These are phyloP conservation scores for Ligustrum vulgare DNA, from an alignment of 257 asterid species.

Conservation along the genomic window DNA sequence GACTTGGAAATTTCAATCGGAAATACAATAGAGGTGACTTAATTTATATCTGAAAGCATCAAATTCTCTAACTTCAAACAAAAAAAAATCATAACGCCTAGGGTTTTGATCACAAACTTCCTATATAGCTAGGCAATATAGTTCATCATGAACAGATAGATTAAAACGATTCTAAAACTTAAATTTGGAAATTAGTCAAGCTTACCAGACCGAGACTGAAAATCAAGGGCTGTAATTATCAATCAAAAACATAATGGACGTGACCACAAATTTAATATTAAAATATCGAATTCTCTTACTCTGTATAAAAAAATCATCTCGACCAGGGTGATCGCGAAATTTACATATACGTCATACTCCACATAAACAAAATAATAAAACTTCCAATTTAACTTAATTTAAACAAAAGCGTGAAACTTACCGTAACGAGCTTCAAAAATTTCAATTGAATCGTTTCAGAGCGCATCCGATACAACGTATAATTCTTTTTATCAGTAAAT, in stretches of 20 bases:
- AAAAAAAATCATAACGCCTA: neutral
- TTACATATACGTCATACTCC: neutral
- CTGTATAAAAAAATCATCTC: neutral
- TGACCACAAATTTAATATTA: neutral
- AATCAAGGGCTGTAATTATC: neutral
- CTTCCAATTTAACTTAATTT: neutral
- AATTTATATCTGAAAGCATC: conserved; percentile 2
- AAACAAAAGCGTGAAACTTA: conserved; percentile 16
- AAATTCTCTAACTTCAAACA: neutral
- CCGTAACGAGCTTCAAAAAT: conserved; percentile 33
- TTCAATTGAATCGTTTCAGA: conserved; percentile 34
- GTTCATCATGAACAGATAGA: neutral
- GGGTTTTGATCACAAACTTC: neutral
- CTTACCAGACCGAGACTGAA: neutral
- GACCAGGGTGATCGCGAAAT: conserved; percentile 24
- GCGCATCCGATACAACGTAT: conserved; percentile 24
- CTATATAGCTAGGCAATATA: neutral
- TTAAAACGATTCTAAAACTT: neutral
- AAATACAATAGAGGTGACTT: neutral
- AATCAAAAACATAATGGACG: neutral
- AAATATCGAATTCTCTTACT: neutral
- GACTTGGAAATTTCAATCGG: neutral
- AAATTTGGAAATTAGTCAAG: neutral
- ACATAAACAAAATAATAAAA: neutral
- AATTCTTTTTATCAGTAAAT: neutral